A percentile compares a stretch with the other conserved stretches of the same genome.
These are phyloP conservation scores for Globisporangium carolinianum DNA, from an alignment of 352 stramenopile genomes.

Conservation along the genomic window DNA sequence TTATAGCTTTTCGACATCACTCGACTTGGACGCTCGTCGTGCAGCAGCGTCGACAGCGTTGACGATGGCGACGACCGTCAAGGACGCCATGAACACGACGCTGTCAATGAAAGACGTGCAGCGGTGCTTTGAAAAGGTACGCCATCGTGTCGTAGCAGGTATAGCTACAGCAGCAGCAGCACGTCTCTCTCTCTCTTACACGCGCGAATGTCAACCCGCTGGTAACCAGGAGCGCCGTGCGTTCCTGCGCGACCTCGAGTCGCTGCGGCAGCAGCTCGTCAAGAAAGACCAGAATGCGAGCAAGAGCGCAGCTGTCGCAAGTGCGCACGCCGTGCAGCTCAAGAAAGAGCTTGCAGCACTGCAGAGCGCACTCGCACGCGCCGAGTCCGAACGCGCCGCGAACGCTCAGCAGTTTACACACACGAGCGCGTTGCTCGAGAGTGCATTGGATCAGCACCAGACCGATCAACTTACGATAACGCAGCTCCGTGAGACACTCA, in stretches of 20 bases:
- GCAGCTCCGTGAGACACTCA: slow-evolving; percentile 44
- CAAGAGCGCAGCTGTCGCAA: slow-evolving; percentile 43
- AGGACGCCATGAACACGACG: slow-evolving; percentile 17
- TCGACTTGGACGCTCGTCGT: background rate
- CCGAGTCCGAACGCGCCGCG: slow-evolving; percentile 42
- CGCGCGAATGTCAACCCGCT: background rate
- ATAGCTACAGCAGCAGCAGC: too few species aligned
- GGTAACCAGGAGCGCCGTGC: slow-evolving; percentile 42
- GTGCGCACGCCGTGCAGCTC: slow-evolving; percentile 59
- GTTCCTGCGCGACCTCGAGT: slow-evolving; percentile 67
- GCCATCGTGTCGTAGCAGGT: background rate
- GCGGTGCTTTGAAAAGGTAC: slow-evolving; percentile 71
- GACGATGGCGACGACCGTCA: slow-evolving; percentile 8
- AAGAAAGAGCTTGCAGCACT: slow-evolving; percentile 71
- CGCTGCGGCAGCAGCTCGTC: slow-evolving; percentile 62
- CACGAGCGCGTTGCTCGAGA: slow-evolving; percentile 66
- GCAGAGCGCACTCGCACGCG: slow-evolving; percentile 27
- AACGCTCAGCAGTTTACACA: slow-evolving; percentile 53
- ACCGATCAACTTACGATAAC: slow-evolving; percentile 47
- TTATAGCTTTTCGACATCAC: too few species aligned
- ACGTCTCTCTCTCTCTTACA: too few species aligned
- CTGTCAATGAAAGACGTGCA: slow-evolving; percentile 68
- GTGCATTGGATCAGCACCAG: slow-evolving; percentile 67
- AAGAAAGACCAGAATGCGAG: slow-evolving; percentile 58
- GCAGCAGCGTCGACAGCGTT: slow-evolving; percentile 4